phyloP scores from a whole-genome alignment of 805 yeast genomes.

The Yarrowia sp. region DNA sequence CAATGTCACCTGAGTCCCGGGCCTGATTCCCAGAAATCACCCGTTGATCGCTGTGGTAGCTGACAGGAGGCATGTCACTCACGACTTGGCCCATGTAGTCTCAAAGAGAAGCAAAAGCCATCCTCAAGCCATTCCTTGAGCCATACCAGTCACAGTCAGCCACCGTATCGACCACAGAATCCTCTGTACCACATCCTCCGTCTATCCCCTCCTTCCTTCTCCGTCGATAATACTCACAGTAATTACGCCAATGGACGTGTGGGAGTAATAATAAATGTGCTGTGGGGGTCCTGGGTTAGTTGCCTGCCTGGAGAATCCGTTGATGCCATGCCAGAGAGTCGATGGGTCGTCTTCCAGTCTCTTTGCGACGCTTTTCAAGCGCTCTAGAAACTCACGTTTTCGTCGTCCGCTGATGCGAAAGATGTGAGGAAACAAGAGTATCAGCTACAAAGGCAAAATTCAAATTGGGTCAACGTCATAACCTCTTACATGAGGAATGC shows the following conservation, averaged over 20 bases:
- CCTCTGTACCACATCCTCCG: background rate
- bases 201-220: background rate
- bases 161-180: background rate
- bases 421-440: slow-evolving; percentile 19
- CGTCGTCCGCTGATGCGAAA: slow-evolving; percentile 39
- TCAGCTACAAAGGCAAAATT: slow-evolving; percentile 15
- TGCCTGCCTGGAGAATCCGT: background rate
- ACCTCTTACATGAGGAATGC: slow-evolving; percentile 31
- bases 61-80: too few species aligned
- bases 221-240: slow-evolving; percentile 14
- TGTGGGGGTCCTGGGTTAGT: slow-evolving; percentile 31
- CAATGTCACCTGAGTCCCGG: background rate
- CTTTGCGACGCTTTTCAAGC: background rate
- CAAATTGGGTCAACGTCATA: slow-evolving; percentile 20
- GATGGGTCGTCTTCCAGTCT: background rate
- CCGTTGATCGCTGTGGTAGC: too few species aligned
- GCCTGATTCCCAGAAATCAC: too few species aligned
- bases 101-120: too few species aligned
- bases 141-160: background rate
- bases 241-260: slow-evolving; percentile 29
- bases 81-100: too few species aligned
- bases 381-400: slow-evolving; percentile 18
- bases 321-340: background rate
- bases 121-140: too few species aligned
- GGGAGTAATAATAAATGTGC: slow-evolving; percentile 25